A percentile compares a stretch with the other conserved stretches of the same genome.
phyloP scores from a whole-genome alignment of 352 stramenopile species.

The Globisporangium camurandrum region DNA sequence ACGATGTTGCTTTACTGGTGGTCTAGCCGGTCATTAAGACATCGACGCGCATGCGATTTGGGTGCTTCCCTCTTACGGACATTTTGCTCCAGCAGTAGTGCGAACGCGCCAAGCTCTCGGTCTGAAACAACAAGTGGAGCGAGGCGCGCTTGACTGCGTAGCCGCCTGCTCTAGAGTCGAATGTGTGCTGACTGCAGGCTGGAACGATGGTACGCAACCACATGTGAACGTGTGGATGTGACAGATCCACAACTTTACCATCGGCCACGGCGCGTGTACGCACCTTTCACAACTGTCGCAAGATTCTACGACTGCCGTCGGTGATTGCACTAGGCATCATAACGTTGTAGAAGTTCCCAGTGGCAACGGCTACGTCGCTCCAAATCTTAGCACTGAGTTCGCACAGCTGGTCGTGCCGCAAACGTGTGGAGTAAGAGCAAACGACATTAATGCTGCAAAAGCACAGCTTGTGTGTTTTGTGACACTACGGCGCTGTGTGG shows the following conservation, averaged over 20 bases:
- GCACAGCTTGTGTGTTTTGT: conserved; percentile 44
- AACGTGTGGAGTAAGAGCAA: conserved; percentile 24
- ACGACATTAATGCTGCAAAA: conserved; percentile 16
- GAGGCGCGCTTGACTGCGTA: conserved; percentile 26
- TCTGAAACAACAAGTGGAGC: conserved; percentile 81
- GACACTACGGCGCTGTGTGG: conserved; percentile 11
- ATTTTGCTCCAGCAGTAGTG: conserved; percentile 69
- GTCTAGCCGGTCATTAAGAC: conserved; percentile 58
- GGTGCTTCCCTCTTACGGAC: conserved; percentile 56
- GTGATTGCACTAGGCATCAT: too few species aligned
- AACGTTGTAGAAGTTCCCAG: conserved; percentile 45
- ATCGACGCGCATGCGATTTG: conserved; percentile 48
- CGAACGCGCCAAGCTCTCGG: conserved; percentile 52
- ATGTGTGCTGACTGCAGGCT: neutral
- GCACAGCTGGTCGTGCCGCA: conserved; percentile 47
- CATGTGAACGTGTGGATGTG: neutral
- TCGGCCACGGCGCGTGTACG: conserved; percentile 45
- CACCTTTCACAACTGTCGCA: conserved; percentile 15
- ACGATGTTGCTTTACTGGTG: neutral
- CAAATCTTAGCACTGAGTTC: conserved; percentile 26
- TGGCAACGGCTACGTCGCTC: conserved; percentile 31
- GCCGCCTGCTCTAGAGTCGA: too few species aligned
- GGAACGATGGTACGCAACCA: neutral
- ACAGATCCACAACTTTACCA: conserved; percentile 70
- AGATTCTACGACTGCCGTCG: conserved; percentile 16